A percentile compares a stretch with the other conserved stretches of the same genome.
These are phyloP conservation scores for Selaginella tamariscina DNA, from an alignment of 75 land plant genomes.

Conservation along the genomic window DNA sequence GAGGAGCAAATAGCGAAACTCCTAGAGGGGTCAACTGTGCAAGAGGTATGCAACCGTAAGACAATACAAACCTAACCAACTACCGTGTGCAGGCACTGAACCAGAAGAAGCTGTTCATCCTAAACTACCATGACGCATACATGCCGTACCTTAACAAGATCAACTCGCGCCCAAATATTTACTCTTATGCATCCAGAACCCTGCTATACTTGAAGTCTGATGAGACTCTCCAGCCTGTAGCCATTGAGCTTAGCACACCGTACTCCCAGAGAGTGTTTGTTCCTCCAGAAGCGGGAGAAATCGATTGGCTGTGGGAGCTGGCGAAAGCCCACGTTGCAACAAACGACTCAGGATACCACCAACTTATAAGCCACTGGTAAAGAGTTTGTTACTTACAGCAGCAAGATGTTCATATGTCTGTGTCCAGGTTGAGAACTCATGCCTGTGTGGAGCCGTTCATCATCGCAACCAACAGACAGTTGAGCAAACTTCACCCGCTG, in stretches of 20 bases:
- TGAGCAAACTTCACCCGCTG: conserved; percentile 55
- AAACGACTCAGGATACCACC: conserved; percentile 4
- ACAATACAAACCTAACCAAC: neutral
- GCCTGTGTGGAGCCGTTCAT: conserved; percentile 39
- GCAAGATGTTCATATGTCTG: neutral
- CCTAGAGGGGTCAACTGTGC: conserved; percentile 3
- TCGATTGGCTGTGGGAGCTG: conserved; percentile 3
- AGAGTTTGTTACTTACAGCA: neutral
- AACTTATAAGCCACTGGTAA: conserved; percentile 3
- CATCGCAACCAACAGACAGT: conserved; percentile 49
- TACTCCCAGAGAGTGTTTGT: neutral
- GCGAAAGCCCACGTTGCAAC: neutral
- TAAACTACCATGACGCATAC: neutral
- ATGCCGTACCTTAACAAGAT: conserved; percentile 8
- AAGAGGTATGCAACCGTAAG: conserved; percentile 8
- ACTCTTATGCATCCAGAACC: neutral
- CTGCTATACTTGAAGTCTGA: neutral
- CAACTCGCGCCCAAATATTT: neutral
- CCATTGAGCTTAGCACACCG: conserved; percentile 9
- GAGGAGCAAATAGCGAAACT: conserved; percentile 35
- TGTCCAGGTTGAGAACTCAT: conserved; percentile 47
- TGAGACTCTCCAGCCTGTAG: neutral
- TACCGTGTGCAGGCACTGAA: neutral
- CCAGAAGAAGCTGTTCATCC: neutral
- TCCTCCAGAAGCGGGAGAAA: conserved; percentile 2